phyloP scores from a whole-genome alignment of 176 grass and related monocot genomes.

The Sorghum bicolor region DNA sequence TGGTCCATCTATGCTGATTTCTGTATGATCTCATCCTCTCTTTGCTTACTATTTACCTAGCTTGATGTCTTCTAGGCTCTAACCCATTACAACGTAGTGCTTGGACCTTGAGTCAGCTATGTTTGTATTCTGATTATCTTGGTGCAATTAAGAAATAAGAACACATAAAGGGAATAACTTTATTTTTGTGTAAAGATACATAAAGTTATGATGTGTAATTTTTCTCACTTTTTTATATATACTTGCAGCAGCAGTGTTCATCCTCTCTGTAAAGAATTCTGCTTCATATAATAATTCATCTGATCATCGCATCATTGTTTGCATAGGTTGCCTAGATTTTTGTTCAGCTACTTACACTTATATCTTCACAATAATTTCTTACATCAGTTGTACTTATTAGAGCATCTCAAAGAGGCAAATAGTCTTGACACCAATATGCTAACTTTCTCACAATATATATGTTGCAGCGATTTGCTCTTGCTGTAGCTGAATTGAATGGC shows the following conservation, averaged over 20 bases:
- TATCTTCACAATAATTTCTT: neutral
- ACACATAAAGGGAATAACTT: neutral
- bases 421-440: conserved; percentile 28
- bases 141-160: neutral
- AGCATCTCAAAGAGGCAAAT: neutral
- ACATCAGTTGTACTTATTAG: neutral
- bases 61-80: conserved; percentile 17
- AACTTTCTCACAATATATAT: conserved; percentile 15
- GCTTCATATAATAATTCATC: conserved; percentile 5
- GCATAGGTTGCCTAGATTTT: neutral
- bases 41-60: conserved; percentile 17
- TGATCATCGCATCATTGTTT: neutral
- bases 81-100: neutral
- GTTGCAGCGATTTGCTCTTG: conserved; percentile 85
- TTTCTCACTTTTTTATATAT: neutral
- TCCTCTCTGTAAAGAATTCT: neutral
- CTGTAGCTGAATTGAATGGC: conserved; percentile 50
- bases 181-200: conserved; percentile 3
- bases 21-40: conserved; percentile 34
- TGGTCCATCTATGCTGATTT: conserved; percentile 50
- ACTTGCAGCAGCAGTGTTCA: neutral
- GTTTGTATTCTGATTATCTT: conserved; percentile 3
- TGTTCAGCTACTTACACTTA: neutral
- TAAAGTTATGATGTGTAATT: neutral
- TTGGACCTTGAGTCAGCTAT: neutral